Base-by-base conservation (phyloP, 176 grass and related monocot species). In the Thalia dealbata region DNA sequence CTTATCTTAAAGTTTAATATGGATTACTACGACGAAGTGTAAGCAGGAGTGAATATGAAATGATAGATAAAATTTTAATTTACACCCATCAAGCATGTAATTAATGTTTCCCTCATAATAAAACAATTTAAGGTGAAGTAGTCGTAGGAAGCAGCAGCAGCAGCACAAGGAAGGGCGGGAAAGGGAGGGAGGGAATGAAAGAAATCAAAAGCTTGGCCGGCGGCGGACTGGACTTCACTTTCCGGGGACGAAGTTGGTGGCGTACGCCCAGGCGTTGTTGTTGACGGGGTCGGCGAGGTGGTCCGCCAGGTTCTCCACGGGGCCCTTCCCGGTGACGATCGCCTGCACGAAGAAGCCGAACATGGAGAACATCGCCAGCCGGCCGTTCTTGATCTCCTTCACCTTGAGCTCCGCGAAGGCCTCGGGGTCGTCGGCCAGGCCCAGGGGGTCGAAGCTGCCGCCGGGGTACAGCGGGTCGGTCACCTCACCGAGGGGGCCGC, bases 361-460 rank as follows among this genome's bases (percentile, higher is more conserved):
- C 92, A 96, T 96, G 41, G 92, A 96, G 84, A 96, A 96, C 90
- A 93, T 93, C 51, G 91, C 86, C 76, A 93, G 67, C 25, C 91
- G 72, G 8, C 90, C 90, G 63, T 93, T 93, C 86, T 93, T 93
- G 81, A 93, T 71, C 81, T 93, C 90, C 86, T 93, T 93, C 12
- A 93, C 90, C 84, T 93, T 93, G 19, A 93, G 81, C 86, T 93
- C 90, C 0, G 92, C 92, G 11, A 88, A 86, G 0, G 91, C 88
- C 83, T 96, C 86, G 0, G 88, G 91, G 70, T 91, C 91, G 1
- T 96, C 91, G 25, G 91, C 91, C 0, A 96, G 70, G 2, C 91
- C 88, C 1, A 96, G 81, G 0, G 85, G 91, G 83, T 96, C 91
- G 67, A 96, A 96, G 78, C 86, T 86, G 9, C 91, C 91, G 73